A percentile compares a stretch with the other conserved stretches of the same genome.
Conservation (phyloP, 139 green algal genomes). For the Chlamydomonas sphaeroides region DNA sequence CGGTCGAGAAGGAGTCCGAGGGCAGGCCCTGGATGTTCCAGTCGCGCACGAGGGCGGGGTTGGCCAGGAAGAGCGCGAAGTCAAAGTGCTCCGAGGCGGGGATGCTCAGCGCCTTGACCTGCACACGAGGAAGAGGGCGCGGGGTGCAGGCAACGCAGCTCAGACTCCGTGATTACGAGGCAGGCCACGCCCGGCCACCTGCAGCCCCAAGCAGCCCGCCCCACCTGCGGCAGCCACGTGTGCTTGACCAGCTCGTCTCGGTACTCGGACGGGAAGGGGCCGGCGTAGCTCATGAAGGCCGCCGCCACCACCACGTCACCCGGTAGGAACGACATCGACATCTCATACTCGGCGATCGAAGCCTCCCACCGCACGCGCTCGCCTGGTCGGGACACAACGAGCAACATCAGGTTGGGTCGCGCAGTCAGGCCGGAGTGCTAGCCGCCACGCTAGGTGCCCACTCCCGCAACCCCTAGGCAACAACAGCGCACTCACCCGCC, state of each 20-base stretch:
- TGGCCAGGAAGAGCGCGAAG: slow-evolving; percentile 81
- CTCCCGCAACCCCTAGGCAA: no score
- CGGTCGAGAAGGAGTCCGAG: slow-evolving; percentile 78
- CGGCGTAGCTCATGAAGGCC: slow-evolving; percentile 81
- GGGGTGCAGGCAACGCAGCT: no score
- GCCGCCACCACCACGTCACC: slow-evolving; percentile 78
- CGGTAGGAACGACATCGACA: slow-evolving; percentile 63
- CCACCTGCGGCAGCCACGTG: slow-evolving; percentile 77
- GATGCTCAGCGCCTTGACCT: slow-evolving; percentile 71
- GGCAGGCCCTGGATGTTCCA: slow-evolving; percentile 89
- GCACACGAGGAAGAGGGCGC: not conserved
- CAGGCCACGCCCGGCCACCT: no score
- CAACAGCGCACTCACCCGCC: no score
- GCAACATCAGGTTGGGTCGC: no score
- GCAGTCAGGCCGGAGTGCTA: no score
- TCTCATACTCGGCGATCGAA: slow-evolving; percentile 70
- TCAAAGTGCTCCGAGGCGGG: slow-evolving; percentile 74
- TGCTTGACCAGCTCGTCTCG: slow-evolving; percentile 73
- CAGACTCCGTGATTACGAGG: no score
- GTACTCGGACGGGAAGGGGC: slow-evolving; percentile 86
- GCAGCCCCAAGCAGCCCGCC: no score
- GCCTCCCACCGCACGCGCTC: slow-evolving; percentile 80
- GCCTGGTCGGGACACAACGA: slow-evolving; percentile 25
- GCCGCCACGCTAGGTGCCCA: no score
- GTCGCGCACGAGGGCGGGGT: slow-evolving; percentile 77